phyloP scores from a whole-genome alignment of 1,284 basidiomycete genomes.

The Fistulina hepatica region DNA sequence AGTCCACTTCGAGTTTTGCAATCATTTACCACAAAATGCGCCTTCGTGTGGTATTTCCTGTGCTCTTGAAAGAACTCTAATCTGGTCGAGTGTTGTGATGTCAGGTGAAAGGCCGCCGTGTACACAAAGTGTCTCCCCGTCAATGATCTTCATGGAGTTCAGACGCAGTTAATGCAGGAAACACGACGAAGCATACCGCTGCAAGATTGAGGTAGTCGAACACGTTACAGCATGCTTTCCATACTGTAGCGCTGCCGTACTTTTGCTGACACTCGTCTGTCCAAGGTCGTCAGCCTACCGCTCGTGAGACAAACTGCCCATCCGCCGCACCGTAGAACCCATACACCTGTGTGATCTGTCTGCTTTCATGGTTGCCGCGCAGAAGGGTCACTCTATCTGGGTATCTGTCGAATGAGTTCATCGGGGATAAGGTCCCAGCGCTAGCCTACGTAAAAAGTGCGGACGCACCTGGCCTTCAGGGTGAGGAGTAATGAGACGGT shows the following conservation, averaged over 20 bases:
- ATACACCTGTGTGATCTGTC: conserved; percentile 97
- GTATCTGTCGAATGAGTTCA: conserved; percentile 45
- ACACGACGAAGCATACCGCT: conserved; percentile 47
- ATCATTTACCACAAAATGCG: conserved; percentile 79
- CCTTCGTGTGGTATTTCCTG: conserved; percentile 97
- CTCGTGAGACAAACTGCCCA: not conserved
- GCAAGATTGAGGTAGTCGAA: conserved; percentile 93
- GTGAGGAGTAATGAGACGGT: conserved; percentile 86
- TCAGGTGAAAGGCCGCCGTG: conserved; percentile 91
- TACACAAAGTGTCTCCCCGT: conserved; percentile 83
- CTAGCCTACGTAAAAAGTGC: not conserved
- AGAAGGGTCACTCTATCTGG: conserved; percentile 88
- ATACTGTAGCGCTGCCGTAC: conserved; percentile 87
- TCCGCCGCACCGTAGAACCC: conserved; percentile 83
- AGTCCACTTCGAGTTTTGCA: too few species aligned
- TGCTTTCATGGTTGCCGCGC: conserved; percentile 90
- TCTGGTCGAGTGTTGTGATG: conserved; percentile 86
- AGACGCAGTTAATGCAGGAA: not conserved
- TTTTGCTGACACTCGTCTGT: conserved; percentile 94
- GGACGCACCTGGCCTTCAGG: conserved; percentile 74
- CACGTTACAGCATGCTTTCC: conserved; percentile 93
- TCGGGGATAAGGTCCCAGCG: not conserved
- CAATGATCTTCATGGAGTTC: conserved; percentile 62
- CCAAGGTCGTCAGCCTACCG: conserved; percentile 6
- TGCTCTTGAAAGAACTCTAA: conserved; percentile 81